These are phyloP conservation scores for Gossypium trilobum DNA, from an alignment of 441 rosid genomes.

Conservation along the genomic window DNA sequence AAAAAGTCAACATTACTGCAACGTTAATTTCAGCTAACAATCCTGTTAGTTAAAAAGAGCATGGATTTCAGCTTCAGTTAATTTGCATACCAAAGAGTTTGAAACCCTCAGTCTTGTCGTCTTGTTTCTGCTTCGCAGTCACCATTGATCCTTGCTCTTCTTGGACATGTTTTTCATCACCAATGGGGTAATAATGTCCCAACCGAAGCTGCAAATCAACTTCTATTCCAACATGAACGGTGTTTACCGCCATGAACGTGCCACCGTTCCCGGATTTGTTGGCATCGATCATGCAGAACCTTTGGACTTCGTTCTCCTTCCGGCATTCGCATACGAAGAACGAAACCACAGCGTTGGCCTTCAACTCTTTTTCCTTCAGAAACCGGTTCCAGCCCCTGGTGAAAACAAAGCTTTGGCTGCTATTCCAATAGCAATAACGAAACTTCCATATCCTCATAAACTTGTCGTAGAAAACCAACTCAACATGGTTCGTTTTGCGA, in stretches of 20 bases:
- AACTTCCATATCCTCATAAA: constrained; percentile 51
- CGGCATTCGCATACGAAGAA: constrained; percentile 29
- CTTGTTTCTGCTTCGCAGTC: background rate
- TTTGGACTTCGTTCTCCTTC: constrained; percentile 8
- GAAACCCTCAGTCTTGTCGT: constrained; percentile 18
- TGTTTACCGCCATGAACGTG: background rate
- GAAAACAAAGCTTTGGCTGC: constrained; percentile 56
- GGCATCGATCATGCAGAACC: constrained; percentile 36
- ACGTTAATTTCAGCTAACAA: background rate
- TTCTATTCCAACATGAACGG: background rate
- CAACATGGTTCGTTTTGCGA: constrained; percentile 14
- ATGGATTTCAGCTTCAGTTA: constrained; percentile 10
- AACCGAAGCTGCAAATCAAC: constrained; percentile 18
- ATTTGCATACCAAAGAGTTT: constrained; percentile 42
- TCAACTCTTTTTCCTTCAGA: constrained; percentile 38
- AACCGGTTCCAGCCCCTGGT: constrained; percentile 58
- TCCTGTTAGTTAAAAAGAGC: background rate
- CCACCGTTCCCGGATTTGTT: background rate
- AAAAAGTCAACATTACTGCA: background rate
- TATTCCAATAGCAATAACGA: constrained; percentile 56
- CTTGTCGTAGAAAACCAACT: constrained; percentile 38
- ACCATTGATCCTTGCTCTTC: background rate
- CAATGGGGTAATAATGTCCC: background rate
- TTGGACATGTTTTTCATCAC: background rate
- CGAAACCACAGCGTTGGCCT: constrained; percentile 28